These are phyloP conservation scores for Metschnikowia picachoensis DNA, from an alignment of 805 yeast species.

Conservation along the genomic window DNA sequence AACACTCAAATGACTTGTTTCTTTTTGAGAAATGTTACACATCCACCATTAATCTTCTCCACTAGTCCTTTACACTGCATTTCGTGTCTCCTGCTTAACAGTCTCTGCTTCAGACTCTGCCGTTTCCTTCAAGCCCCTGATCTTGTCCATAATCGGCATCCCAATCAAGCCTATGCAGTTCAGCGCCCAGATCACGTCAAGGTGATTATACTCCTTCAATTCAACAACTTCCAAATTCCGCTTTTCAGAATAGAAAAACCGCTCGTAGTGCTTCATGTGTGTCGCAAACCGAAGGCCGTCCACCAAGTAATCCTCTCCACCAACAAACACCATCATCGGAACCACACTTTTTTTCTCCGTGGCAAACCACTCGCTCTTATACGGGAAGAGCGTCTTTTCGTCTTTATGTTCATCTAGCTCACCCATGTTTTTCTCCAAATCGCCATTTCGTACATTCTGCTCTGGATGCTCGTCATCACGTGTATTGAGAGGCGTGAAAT, in stretches of 20 bases:
- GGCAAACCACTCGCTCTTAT: constrained; percentile 51
- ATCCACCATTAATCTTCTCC: too few species aligned
- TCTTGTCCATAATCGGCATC: constrained; percentile 21
- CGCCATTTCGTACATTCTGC: constrained; percentile 16
- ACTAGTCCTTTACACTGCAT: too few species aligned
- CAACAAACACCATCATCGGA: constrained; percentile 69
- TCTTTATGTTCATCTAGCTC: constrained; percentile 15
- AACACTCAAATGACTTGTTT: too few species aligned
- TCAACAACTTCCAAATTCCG: constrained; percentile 37
- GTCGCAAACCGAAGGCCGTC: constrained; percentile 64
- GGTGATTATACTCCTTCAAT: constrained; percentile 69
- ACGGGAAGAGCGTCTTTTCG: constrained; percentile 50
- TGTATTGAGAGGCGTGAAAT: constrained; percentile 21
- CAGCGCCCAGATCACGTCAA: constrained; percentile 92
- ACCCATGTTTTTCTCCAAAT: constrained; percentile 17
- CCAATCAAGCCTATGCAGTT: constrained; percentile 70
- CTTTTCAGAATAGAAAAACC: constrained; percentile 31
- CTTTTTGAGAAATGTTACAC: too few species aligned
- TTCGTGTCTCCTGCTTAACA: too few species aligned
- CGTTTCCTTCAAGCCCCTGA: not conserved
- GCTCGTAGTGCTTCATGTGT: constrained; percentile 63
- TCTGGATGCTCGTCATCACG: not conserved
- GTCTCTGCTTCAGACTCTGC: too few species aligned
- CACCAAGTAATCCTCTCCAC: constrained; percentile 72
- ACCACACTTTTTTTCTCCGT: constrained; percentile 24